A percentile compares a stretch with the other conserved stretches of the same genome.
phyloP scores from a whole-genome alignment of 352 stramenopile species.

The Phytophthora ohioensis region DNA sequence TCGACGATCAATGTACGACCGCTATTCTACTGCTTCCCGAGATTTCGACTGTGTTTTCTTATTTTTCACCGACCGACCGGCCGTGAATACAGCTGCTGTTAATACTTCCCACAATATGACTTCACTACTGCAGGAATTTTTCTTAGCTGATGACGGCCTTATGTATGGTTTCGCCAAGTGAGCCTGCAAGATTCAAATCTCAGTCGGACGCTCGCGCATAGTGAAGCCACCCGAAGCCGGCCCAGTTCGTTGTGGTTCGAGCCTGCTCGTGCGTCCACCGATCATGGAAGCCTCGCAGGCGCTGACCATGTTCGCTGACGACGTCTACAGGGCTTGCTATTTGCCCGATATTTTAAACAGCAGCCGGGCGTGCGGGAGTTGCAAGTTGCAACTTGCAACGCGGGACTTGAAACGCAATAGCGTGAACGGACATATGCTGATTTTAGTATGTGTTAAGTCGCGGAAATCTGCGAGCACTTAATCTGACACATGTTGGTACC shows the following conservation, averaged over 20 bases:
- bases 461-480: slow-evolving; percentile 8
- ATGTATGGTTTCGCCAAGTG: no score
- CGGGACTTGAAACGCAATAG: slow-evolving; percentile 9
- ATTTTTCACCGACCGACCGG: background rate
- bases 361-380: background rate
- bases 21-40: background rate
- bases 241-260: slow-evolving; percentile 5
- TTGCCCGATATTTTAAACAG: background rate
- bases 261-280: background rate
- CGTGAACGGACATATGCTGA: background rate
- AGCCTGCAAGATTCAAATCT: background rate
- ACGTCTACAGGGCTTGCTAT: background rate
- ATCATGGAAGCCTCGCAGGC: background rate
- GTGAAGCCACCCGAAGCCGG: background rate
- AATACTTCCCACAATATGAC: background rate
- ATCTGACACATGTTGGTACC: slow-evolving; percentile 17
- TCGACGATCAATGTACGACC: no score
- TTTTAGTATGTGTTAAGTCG: slow-evolving; percentile 6
- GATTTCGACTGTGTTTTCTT: background rate
- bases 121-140: background rate
- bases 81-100: no score
- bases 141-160: no score
- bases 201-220: background rate
- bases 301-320: no score
- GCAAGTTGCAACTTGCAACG: background rate